Conservation (phyloP, 2,329 filamentous ascomycete genomes). For the Endocalyx cinctus region DNA sequence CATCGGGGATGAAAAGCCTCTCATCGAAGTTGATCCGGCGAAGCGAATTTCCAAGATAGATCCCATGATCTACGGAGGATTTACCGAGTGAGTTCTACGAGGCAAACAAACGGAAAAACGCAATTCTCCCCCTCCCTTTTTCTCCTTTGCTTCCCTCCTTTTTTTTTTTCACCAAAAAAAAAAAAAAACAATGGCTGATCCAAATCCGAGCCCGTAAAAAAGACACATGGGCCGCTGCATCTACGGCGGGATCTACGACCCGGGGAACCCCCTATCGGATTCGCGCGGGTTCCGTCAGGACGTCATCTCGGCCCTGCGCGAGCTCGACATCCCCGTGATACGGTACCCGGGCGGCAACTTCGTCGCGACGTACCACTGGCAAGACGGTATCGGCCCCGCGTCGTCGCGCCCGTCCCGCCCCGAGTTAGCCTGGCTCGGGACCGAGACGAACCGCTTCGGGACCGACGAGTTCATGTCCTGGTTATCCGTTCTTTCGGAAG, state of each 20-base stretch:
- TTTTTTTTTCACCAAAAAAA: slow-evolving; percentile 3
- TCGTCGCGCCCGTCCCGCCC: slow-evolving; percentile 62
- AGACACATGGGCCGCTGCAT: slow-evolving; percentile 89
- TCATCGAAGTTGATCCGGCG: slow-evolving; percentile 60
- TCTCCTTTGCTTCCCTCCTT: no score
- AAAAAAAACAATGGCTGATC: neutral
- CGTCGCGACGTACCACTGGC: slow-evolving; percentile 80
- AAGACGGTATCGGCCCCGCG: slow-evolving; percentile 71
- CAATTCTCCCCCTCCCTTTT: no score
- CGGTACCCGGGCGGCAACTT: slow-evolving; percentile 84
- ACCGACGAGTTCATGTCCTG: slow-evolving; percentile 85
- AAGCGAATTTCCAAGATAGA: slow-evolving; percentile 70
- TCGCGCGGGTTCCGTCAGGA: slow-evolving; percentile 73
- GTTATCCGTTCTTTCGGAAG: slow-evolving; percentile 65
- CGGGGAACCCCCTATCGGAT: slow-evolving; percentile 67
- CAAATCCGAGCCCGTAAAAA: no score
- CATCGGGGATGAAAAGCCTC: slow-evolving; percentile 53
- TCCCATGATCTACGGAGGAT: slow-evolving; percentile 77
- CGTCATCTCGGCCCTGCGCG: slow-evolving; percentile 68
- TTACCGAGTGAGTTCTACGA: slow-evolving; percentile 65
- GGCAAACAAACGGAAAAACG: no score
- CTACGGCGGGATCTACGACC: slow-evolving; percentile 82
- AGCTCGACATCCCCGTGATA: slow-evolving; percentile 71
- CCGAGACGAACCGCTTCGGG: slow-evolving; percentile 74
- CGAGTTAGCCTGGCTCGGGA: slow-evolving; percentile 75